A percentile compares a stretch with the other conserved stretches of the same genome.
Conservation (phyloP, 2,329 filamentous ascomycete species). For the Aspergillus fumigatus region DNA sequence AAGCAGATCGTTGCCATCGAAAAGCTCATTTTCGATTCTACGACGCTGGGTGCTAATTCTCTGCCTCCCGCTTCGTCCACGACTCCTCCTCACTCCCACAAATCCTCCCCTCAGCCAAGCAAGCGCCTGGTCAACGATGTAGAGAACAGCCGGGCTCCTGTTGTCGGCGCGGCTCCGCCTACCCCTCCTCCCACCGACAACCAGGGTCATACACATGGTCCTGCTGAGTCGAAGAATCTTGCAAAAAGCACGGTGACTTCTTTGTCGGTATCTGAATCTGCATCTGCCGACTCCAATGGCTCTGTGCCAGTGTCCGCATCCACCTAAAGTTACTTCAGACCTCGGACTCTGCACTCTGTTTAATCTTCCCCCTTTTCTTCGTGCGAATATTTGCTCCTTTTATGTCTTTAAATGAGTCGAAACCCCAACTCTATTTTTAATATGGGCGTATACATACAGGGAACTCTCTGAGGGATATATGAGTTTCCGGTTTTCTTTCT, state of each 20-base stretch:
- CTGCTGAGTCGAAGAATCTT: conserved; percentile 34
- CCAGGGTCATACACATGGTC: conserved; percentile 55
- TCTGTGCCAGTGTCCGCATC: conserved; percentile 24
- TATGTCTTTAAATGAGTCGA: conserved; percentile 13
- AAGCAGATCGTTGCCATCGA: conserved; percentile 65
- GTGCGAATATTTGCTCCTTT: conserved; percentile 19
- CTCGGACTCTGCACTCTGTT: conserved; percentile 1
- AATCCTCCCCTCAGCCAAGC: conserved; percentile 34
- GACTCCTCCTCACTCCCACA: conserved; percentile 38
- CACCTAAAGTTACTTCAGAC: conserved; percentile 12
- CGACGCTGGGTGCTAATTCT: conserved; percentile 19
- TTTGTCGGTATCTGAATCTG: conserved; percentile 28
- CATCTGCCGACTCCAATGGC: conserved; percentile 20
- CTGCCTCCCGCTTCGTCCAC: conserved; percentile 32
- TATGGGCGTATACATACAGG: conserved; percentile 37
- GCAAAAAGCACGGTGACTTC: conserved; percentile 31
- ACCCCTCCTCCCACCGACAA: conserved; percentile 64
- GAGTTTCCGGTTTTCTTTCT: conserved; percentile 20
- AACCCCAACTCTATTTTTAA: conserved; percentile 27
- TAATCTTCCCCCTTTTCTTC: conserved; percentile 15
- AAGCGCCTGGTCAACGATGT: conserved; percentile 29
- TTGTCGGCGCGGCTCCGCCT: conserved; percentile 55
- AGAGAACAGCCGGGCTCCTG: conserved; percentile 44
- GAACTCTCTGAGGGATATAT: conserved; percentile 28
- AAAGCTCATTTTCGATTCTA: conserved; percentile 46